Evolutionary conservation across 2,329 filamentous ascomycete species (phyloP).

Genomic region (Aspergillus sp.): DNA sequence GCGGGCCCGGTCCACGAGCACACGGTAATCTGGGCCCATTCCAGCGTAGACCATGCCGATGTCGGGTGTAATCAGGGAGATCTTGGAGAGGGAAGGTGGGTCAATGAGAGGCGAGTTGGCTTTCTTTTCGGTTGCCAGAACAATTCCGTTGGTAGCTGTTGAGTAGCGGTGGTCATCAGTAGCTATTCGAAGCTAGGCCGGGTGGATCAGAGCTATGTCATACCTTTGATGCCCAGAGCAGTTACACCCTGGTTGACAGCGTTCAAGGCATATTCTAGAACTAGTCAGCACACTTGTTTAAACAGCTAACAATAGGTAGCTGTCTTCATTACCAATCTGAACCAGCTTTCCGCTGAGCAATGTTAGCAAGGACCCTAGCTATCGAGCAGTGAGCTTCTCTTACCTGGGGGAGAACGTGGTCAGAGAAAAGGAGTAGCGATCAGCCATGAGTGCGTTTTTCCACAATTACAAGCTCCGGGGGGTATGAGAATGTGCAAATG

Average conservation of each 20-base stretch:
- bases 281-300: conserved; percentile 19
- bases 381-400: conserved; percentile 38
- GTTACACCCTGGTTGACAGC: conserved; percentile 99
- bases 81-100: conserved; percentile 90
- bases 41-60: conserved; percentile 99
- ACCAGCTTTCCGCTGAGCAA: conserved; percentile 86
- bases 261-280: conserved; percentile 93
- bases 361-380: conserved; percentile 45
- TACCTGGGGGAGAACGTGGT: conserved; percentile 98
- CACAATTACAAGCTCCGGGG: conserved; percentile 20
- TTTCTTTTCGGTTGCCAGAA: conserved; percentile 99
- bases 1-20: conserved; percentile 94
- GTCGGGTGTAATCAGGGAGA: conserved; percentile 96
- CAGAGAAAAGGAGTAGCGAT: conserved; percentile 98
- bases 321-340: conserved; percentile 73
- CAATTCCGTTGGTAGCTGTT: conserved; percentile 94
- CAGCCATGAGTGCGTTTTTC: conserved; percentile 69
- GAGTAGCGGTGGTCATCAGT: conserved; percentile 16
- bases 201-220: conserved; percentile 19
- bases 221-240: conserved; percentile 97
- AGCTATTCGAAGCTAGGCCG: conserved; percentile 8
- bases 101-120: conserved; percentile 97
- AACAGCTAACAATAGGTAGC: not conserved
- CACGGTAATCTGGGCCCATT: conserved; percentile 98
- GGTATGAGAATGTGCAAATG: conserved; percentile 9